Conservation (phyloP, 2,329 filamentous ascomycete species). For the Aureobasidium zeae region DNA sequence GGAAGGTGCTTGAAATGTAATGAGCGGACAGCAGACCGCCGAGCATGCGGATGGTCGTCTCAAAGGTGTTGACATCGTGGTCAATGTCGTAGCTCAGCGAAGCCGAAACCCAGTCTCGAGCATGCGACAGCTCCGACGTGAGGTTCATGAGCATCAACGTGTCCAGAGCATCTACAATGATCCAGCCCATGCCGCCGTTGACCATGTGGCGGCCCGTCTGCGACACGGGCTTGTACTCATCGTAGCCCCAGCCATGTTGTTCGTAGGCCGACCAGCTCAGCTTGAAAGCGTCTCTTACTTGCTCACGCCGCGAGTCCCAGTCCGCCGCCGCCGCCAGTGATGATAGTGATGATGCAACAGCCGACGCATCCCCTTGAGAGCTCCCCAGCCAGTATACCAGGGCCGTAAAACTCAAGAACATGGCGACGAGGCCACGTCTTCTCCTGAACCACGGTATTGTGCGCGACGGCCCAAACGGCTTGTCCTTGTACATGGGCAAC, state of each 20-base stretch:
- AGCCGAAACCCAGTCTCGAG: constrained; percentile 78
- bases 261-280: constrained; percentile 90
- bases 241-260: constrained; percentile 85
- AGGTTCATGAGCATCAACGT: constrained; percentile 98
- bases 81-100: constrained; percentile 80
- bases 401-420: constrained; percentile 47
- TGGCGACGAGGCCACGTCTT: constrained; percentile 49
- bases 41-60: constrained; percentile 96
- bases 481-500: constrained; percentile 98
- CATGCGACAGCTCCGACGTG: constrained; percentile 72
- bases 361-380: constrained; percentile 33
- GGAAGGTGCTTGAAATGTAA: constrained; percentile 79
- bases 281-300: constrained; percentile 80
- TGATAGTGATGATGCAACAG: background rate
- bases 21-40: constrained; percentile 88
- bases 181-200: constrained; percentile 86
- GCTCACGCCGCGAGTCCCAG: constrained; percentile 69
- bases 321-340: constrained; percentile 33
- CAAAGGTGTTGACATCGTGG: constrained; percentile 94
- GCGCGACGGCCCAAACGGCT: constrained; percentile 66
- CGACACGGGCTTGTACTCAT: constrained; percentile 77
- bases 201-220: constrained; percentile 79
- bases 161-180: constrained; percentile 91
- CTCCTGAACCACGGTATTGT: constrained; percentile 52
- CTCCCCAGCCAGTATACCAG: constrained; percentile 63